Base-by-base conservation (phyloP, 2,329 filamentous ascomycete genomes). In the Aspergillus tanneri region DNA sequence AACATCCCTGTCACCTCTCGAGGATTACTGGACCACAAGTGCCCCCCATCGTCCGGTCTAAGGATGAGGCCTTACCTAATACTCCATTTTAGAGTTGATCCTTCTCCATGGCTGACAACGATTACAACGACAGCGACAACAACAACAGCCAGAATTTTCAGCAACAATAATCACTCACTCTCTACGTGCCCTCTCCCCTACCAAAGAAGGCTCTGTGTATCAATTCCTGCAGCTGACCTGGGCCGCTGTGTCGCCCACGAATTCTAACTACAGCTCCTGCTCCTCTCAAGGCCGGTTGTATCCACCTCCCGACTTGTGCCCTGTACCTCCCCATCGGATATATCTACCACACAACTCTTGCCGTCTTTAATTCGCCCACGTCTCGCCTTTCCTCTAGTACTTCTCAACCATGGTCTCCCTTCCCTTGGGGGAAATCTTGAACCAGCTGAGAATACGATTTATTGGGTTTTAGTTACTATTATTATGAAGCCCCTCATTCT, bases 301-400 rank as follows among this genome's bases (percentile, higher is more conserved):
- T 38, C 43, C 43, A 45, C 43, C 35, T 21, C 36, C 43, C 34
- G 19, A 19, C 27, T 42, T 42, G 19, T 24, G 39, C 12, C 28
- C 16, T 28, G 39, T 18, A 42, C n/a, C n/a, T n/a, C n/a, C 48
- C 41, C 47, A 41, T 50, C 43, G 48, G 48, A 47, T 30, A 50
- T 43, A 50, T 50, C 48, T 35, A 50, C 48, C 48, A 34, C 24
- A 23, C 24, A 14, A 25, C 16, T 38, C 22, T 22, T 30, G 25
- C 21, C 22, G 30, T 11, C 16, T 34, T 16, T 43, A n/a, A 40
- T 50, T 43, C 24, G 42, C 11, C 25, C 21, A 10, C n/a, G n/a
- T n/a, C n/a, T 14, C 30, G 30, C 19, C 30, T 34, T 9, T 14
- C 30, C 30, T 18, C 9, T 18, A 14, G 14, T 34, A 18, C 30